Base-by-base conservation (phyloP, 2,329 filamentous ascomycete genomes). In the Bipolaris gigantea region DNA sequence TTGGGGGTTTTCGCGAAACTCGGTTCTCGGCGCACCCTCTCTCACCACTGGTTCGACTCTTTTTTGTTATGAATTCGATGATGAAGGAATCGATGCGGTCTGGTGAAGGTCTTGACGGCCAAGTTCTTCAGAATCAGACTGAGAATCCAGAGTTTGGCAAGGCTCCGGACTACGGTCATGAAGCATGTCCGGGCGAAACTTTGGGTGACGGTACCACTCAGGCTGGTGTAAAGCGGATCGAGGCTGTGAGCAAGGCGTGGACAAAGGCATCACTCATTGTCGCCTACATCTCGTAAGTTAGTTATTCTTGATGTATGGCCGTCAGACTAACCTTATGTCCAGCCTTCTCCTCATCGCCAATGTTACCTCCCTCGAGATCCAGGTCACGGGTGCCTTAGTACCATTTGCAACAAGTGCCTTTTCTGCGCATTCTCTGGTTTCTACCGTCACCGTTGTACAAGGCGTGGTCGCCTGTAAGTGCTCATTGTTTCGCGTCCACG, bases 381-480 rank as follows among this genome's bases (percentile, higher is more conserved):
- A 88, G 66, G 85, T 84, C 8, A 85, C 85, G 2, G 80, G 79
- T 48, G 81, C 84, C 8, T 75, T 89, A 43, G 80, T 81, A 15
- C 81, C 83, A 19, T 88, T 85, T 74, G 85, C 88, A 27, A 89
- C 86, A 1, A 88, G 85, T 54, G 79, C 81, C 2, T 89, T 89
- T 65, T 77, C 77, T 35, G 78, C 80, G 44, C 87, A 89, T 66
- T 86, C 86, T 11, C 77, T 89, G 32, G 78, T 88, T 38, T 85
- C 86, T 15, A 88, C 85, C 0, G 82, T 88, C 21, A 77, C 81
- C 25, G 85, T 88, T 10, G 80, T 88, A 8, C 83, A 87, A 56
- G 81, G 82, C 62, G 82, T 88, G 4, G 84, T 88, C 15, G 83
- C 55, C 77, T 55, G 64, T 66, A 48, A 50, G 60, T 50, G 2